Percentiles rank a stretch among this genome's conserved stretches.
Evolutionary conservation across 176 grass and related monocot genomes (phyloP).

Genomic region (Eragrostis nindensis): DNA sequence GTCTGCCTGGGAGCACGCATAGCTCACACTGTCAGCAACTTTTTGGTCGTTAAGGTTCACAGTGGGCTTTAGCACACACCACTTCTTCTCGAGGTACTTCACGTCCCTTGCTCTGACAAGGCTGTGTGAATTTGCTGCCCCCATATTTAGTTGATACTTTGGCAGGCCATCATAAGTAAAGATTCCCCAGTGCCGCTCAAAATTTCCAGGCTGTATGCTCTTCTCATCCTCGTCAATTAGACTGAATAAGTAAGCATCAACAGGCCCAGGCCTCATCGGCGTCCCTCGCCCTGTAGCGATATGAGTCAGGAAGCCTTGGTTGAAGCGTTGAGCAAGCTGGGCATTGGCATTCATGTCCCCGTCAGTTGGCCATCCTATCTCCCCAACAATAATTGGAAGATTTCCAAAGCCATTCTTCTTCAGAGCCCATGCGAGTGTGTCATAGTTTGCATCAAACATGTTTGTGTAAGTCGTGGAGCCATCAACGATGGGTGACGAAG

Average conservation of each 20-base stretch:
- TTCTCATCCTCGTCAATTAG: slow-evolving; percentile 95
- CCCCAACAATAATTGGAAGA: slow-evolving; percentile 82
- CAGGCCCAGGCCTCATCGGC: slow-evolving; percentile 70
- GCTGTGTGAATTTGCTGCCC: slow-evolving; percentile 41
- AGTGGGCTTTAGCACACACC: slow-evolving; percentile 92
- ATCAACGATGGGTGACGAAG: slow-evolving; percentile 60
- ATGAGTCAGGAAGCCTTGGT: slow-evolving; percentile 91
- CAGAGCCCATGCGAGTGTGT: slow-evolving; percentile 89
- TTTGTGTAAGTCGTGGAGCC: slow-evolving; percentile 81
- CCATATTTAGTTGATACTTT: slow-evolving; percentile 78
- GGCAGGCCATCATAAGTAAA: slow-evolving; percentile 86
- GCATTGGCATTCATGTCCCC: slow-evolving; percentile 81
- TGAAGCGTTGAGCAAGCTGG: slow-evolving; percentile 82
- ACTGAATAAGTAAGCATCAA: slow-evolving; percentile 91
- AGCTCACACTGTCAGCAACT: slow-evolving; percentile 61
- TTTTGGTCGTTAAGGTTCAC: slow-evolving; percentile 48
- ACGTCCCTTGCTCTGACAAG: slow-evolving; percentile 56
- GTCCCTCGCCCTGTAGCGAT: slow-evolving; percentile 70
- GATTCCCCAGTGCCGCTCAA: slow-evolving; percentile 97
- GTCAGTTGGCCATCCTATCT: slow-evolving; percentile 93
- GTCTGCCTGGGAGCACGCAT: slow-evolving; percentile 81
- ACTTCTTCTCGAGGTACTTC: slow-evolving; percentile 85
- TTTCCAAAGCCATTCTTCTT: slow-evolving; percentile 89
- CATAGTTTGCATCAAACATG: slow-evolving; percentile 95
- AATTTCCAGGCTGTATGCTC: slow-evolving; percentile 97